Percentiles rank a stretch among this genome's conserved stretches.
Evolutionary conservation across 306 rosid species (phyloP).

Genomic region (Begonia masoniana): DNA sequence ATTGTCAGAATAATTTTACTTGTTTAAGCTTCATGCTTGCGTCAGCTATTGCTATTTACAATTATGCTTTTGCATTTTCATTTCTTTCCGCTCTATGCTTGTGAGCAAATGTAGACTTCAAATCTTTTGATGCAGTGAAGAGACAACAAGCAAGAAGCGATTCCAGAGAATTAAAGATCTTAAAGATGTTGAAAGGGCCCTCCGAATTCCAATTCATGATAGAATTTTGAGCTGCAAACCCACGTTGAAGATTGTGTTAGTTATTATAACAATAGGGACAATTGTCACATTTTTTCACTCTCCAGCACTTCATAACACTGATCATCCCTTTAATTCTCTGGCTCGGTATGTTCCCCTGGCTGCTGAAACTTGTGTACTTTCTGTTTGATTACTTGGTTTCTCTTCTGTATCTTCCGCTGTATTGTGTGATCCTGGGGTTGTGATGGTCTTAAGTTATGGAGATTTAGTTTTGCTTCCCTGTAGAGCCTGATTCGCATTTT

Average conservation of each 20-base stretch:
- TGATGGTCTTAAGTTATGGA: background rate
- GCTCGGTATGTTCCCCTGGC: constrained; percentile 34
- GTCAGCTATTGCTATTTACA: constrained; percentile 2
- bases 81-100: constrained; percentile 5
- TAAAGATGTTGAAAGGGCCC: constrained; percentile 50
- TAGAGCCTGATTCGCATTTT: background rate
- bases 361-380: constrained; percentile 2
- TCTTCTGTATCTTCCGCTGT: background rate
- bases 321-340: constrained; percentile 32
- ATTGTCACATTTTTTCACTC: constrained; percentile 52
- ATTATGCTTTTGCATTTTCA: constrained; percentile 10
- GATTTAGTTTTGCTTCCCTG: background rate
- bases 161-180: constrained; percentile 47
- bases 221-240: constrained; percentile 47
- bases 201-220: constrained; percentile 19
- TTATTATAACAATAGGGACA: constrained; percentile 46
- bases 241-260: constrained; percentile 51
- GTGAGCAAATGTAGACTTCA: constrained; percentile 5
- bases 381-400: background rate
- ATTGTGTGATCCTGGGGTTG: constrained; percentile 6
- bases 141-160: constrained; percentile 42
- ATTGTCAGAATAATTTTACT: background rate
- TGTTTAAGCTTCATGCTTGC: constrained; percentile 5
- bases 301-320: constrained; percentile 57
- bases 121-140: constrained; percentile 51